A percentile compares a stretch with the other conserved stretches of the same genome.
Evolutionary conservation across 176 grass and related monocot species (phyloP).

Genomic region (Pontederia paniculata): DNA sequence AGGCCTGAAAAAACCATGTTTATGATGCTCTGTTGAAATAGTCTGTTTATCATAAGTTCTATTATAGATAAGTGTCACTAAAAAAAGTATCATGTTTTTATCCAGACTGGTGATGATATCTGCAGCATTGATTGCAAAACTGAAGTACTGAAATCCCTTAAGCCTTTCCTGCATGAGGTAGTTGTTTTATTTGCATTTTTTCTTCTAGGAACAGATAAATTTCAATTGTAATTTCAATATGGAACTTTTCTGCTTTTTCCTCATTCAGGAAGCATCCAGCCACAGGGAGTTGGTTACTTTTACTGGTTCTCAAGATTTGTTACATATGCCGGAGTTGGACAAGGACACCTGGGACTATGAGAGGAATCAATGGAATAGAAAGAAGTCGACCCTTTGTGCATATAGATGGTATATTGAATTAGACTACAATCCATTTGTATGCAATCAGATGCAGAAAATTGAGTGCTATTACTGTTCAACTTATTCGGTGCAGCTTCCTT

Average conservation of each 20-base stretch:
- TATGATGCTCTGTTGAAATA: not conserved
- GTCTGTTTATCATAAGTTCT: not conserved
- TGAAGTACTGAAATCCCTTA: not conserved
- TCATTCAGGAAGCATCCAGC: too few relatives aligned
- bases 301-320: not conserved
- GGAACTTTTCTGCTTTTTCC: not conserved
- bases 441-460: too few relatives aligned
- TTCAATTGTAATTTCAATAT: not conserved
- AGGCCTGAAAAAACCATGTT: not conserved
- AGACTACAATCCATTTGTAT: not conserved
- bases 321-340: not conserved
- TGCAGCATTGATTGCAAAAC: constrained; percentile 11
- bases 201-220: not conserved
- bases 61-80: too few relatives aligned
- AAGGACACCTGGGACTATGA: not conserved
- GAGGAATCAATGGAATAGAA: not conserved
- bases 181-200: not conserved
- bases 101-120: constrained; percentile 12
- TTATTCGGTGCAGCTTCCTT: too few relatives aligned
- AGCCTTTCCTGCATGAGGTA: not conserved
- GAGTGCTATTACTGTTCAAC: too few relatives aligned
- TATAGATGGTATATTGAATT: constrained; percentile 2
- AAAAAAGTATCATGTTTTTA: not conserved
- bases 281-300: not conserved
- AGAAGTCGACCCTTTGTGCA: not conserved